These are phyloP conservation scores for Sporothrix dimorphospora DNA, from an alignment of 2,329 filamentous ascomycete species.

Conservation along the genomic window DNA sequence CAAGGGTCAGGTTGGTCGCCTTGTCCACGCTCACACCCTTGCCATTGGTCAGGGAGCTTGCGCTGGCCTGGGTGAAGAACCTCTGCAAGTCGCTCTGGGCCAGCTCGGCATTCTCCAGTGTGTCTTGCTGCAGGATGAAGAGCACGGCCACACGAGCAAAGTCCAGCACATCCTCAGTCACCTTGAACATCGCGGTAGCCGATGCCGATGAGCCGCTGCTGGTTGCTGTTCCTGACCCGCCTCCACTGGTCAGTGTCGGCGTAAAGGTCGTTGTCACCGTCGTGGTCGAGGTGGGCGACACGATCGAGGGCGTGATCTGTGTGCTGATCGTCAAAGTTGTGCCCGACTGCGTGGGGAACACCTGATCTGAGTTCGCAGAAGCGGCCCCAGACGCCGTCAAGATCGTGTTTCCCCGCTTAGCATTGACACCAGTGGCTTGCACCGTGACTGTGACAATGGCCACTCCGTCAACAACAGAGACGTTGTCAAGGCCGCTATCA, in stretches of 20 bases:
- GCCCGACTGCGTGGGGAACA: conserved; percentile 40
- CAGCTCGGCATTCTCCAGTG: conserved; percentile 52
- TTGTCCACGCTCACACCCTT: conserved; percentile 38
- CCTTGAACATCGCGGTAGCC: conserved; percentile 47
- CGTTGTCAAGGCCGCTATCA: neutral
- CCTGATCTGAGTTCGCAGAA: neutral
- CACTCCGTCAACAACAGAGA: conserved; percentile 24
- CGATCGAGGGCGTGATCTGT: conserved; percentile 35
- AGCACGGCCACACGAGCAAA: conserved; percentile 66
- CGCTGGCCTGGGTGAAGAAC: conserved; percentile 53
- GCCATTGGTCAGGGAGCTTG: conserved; percentile 21
- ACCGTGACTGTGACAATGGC: conserved; percentile 33
- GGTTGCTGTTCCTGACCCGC: conserved; percentile 32
- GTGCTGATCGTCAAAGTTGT: conserved; percentile 39
- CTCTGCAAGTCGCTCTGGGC: conserved; percentile 59
- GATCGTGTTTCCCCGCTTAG: conserved; percentile 34
- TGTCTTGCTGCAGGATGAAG: conserved; percentile 62
- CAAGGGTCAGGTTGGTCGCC: conserved; percentile 45
- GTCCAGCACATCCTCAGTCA: conserved; percentile 62
- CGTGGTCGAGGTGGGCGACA: conserved; percentile 37
- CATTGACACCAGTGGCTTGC: neutral
- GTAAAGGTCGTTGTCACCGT: conserved; percentile 36
- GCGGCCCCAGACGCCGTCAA: conserved; percentile 36
- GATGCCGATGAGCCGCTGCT: conserved; percentile 35
- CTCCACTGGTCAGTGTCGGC: neutral